Evolutionary conservation across 768 basidiomycete species (phyloP).

Genomic region (Boletellus ananas): DNA sequence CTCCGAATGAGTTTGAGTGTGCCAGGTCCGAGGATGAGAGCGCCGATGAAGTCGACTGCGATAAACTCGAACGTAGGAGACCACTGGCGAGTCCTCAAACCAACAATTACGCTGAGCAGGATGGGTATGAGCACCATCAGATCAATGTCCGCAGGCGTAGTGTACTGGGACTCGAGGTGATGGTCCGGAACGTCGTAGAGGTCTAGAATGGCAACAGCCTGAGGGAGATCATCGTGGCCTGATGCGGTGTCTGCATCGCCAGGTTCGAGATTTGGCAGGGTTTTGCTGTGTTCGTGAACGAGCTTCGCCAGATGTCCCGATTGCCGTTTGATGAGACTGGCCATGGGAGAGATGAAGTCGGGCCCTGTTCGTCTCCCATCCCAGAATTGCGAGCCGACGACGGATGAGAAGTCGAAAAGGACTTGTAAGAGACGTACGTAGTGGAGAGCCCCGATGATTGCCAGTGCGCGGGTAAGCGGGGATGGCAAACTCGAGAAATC

Average conservation of each 20-base stretch:
- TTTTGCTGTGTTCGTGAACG: constrained; percentile 11
- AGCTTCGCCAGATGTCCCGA: constrained; percentile 16
- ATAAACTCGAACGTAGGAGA: constrained; percentile 5
- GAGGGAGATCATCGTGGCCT: background rate
- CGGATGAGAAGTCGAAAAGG: constrained; percentile 12
- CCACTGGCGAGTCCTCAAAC: constrained; percentile 5
- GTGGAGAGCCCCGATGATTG: constrained; percentile 4
- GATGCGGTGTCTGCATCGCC: background rate
- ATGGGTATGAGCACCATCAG: constrained; percentile 14
- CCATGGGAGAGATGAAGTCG: constrained; percentile 17
- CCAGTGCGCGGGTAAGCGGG: background rate
- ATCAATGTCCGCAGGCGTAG: constrained; percentile 8
- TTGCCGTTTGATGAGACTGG: constrained; percentile 18
- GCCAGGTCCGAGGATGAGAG: constrained; percentile 17
- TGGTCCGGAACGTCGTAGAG: background rate
- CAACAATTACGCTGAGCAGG: constrained; percentile 7
- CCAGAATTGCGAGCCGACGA: constrained; percentile 16
- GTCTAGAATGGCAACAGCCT: constrained; percentile 11
- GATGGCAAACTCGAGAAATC: too few relatives aligned
- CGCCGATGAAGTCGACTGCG: constrained; percentile 5
- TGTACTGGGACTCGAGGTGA: constrained; percentile 7
- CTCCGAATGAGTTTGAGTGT: constrained; percentile 17
- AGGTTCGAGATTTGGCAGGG: background rate
- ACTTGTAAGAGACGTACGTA: constrained; percentile 12
- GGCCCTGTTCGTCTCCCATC: constrained; percentile 20